A percentile compares a stretch with the other conserved stretches of the same genome.
Conservation (phyloP, 305 asterid genomes). For the Fraxinus latifolia region DNA sequence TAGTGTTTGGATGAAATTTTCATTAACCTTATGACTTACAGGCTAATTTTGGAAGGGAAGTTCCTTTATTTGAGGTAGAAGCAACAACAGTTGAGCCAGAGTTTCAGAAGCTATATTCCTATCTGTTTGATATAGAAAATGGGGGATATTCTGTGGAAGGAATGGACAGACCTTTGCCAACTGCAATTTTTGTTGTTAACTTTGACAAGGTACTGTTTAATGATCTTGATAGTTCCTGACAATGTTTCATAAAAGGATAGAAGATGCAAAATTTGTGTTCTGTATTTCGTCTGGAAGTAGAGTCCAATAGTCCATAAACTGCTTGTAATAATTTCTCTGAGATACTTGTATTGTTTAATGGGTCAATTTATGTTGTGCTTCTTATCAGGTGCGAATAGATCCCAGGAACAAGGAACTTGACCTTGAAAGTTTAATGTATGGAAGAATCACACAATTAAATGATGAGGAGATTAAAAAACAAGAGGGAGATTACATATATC, state of each 20-base stretch:
- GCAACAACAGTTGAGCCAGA: slow-evolving; percentile 84
- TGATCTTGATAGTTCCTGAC: slow-evolving; percentile 16
- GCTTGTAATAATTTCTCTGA: slow-evolving; percentile 9
- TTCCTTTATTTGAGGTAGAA: slow-evolving; percentile 91
- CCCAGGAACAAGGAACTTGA: slow-evolving; percentile 86
- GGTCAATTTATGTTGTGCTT: slow-evolving; percentile 1
- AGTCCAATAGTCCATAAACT: slow-evolving; percentile 7
- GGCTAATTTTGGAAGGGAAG: slow-evolving; percentile 94
- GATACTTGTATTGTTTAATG: slow-evolving; percentile 11
- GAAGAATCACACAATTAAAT: slow-evolving; percentile 51
- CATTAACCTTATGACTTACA: slow-evolving; percentile 39
- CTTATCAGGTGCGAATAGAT: slow-evolving; percentile 75
- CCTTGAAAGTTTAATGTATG: slow-evolving; percentile 81
- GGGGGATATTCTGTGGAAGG: slow-evolving; percentile 59
- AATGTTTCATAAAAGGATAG: slow-evolving; percentile 1
- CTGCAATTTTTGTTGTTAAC: slow-evolving; percentile 82
- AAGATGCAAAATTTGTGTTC: slow-evolving; percentile 12
- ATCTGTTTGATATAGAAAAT: slow-evolving; percentile 70
- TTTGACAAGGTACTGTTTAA: slow-evolving; percentile 72
- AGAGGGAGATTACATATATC: slow-evolving; percentile 90
- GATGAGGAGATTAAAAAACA: slow-evolving; percentile 91
- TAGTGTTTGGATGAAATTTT: slow-evolving; percentile 22
- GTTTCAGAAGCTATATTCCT: slow-evolving; percentile 86
- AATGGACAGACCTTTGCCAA: slow-evolving; percentile 81
- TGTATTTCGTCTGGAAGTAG: slow-evolving; percentile 17